phyloP scores from a whole-genome alignment of 2,329 filamentous ascomycete species.

The Trichophyton verrucosum region DNA sequence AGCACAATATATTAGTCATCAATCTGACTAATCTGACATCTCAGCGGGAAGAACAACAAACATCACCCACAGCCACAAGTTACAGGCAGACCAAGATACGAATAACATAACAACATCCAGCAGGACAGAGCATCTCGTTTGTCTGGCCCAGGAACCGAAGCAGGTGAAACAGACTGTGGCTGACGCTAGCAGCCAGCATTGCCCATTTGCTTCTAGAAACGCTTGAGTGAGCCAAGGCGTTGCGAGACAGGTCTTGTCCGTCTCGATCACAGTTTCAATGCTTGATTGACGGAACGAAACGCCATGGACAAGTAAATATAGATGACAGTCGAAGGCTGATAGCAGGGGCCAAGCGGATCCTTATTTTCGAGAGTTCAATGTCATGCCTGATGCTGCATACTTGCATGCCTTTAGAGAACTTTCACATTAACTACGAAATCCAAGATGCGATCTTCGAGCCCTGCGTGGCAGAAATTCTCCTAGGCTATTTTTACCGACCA shows the following conservation, averaged over 20 bases:
- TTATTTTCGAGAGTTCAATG: neutral
- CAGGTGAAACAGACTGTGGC: no score
- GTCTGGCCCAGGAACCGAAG: no score
- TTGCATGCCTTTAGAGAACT: neutral
- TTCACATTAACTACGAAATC: neutral
- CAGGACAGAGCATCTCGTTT: no score
- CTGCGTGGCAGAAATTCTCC: neutral
- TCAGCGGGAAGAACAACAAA: no score
- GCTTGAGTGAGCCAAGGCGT: no score
- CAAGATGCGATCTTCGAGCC: neutral
- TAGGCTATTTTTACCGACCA: neutral
- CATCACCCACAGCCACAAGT: no score
- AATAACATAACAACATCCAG: no score
- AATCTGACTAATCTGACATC: no score
- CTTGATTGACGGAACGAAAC: neutral
- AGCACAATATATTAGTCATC: no score
- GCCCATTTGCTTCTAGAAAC: no score
- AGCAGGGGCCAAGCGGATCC: neutral
- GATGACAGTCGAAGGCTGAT: neutral
- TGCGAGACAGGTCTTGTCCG: neutral
- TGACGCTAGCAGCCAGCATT: no score
- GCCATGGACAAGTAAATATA: neutral
- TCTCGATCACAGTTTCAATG: neutral
- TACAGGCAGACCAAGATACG: no score
- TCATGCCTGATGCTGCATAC: neutral